Percentiles rank a stretch among this genome's conserved stretches.
Evolutionary conservation across 1,284 basidiomycete genomes (phyloP).

Genomic region (Psilocybe mexicana): DNA sequence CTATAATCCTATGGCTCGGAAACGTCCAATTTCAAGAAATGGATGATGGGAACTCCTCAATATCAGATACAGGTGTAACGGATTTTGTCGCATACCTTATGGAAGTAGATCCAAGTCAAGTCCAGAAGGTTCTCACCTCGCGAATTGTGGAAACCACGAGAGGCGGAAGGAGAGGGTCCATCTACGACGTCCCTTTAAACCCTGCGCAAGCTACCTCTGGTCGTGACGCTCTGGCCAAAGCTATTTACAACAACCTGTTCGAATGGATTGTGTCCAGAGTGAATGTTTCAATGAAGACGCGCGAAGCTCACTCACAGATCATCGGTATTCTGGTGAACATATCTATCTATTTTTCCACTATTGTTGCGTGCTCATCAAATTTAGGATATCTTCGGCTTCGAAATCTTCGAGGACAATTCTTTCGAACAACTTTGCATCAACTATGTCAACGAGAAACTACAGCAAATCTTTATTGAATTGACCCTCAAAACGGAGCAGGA

Average conservation of each 20-base stretch:
- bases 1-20: conserved; percentile 93
- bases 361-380: conserved; percentile 6
- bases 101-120: conserved; percentile 78
- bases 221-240: conserved; percentile 92
- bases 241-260: conserved; percentile 98
- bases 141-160: conserved; percentile 92
- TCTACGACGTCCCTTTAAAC: conserved; percentile 97
- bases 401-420: conserved; percentile 98
- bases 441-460: conserved; percentile 99
- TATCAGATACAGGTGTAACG: conserved; percentile 86
- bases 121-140: conserved; percentile 87
- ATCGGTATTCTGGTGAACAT: conserved; percentile 86
- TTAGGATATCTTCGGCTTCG: conserved; percentile 96
- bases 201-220: conserved; percentile 88
- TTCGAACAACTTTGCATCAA: conserved; percentile 99
- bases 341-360: background rate
- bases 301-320: conserved; percentile 74
- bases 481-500: conserved; percentile 99
- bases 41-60: conserved; percentile 86
- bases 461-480: conserved; percentile 99
- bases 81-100: conserved; percentile 96
- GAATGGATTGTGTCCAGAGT: conserved; percentile 99
- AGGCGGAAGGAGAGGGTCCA: conserved; percentile 89
- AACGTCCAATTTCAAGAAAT: conserved; percentile 91
- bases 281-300: conserved; percentile 95